Conservation (phyloP, 805 yeast genomes). For the Ogataea corticis region DNA sequence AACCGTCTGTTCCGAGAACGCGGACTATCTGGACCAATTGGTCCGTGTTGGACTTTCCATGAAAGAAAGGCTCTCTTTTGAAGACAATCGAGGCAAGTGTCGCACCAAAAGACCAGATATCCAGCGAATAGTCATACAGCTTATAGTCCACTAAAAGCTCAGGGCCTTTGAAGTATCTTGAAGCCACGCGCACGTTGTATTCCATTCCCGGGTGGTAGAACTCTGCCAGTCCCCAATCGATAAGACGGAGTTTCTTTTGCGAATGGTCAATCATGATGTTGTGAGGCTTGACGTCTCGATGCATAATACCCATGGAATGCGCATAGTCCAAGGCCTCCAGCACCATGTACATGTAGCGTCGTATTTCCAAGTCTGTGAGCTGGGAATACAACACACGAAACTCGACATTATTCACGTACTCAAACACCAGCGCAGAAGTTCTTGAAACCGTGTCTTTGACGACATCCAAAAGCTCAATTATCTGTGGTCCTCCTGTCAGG, state of each 20-base stretch:
- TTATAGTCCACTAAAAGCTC: conserved; percentile 83
- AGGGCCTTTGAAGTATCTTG: conserved; percentile 92
- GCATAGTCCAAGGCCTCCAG: conserved; percentile 84
- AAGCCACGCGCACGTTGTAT: conserved; percentile 91
- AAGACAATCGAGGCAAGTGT: conserved; percentile 89
- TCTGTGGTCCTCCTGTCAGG: conserved; percentile 81
- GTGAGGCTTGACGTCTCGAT: conserved; percentile 94
- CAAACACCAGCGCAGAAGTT: conserved; percentile 87
- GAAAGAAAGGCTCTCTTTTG: conserved; percentile 89
- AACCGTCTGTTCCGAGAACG: conserved; percentile 82
- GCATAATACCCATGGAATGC: conserved; percentile 95
- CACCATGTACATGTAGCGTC: conserved; percentile 79
- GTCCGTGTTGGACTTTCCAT: conserved; percentile 88
- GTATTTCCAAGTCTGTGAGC: conserved; percentile 71
- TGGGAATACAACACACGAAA: conserved; percentile 80
- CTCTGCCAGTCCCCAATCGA: conserved; percentile 97
- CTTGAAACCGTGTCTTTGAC: conserved; percentile 78
- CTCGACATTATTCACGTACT: conserved; percentile 79
- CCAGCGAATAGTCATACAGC: conserved; percentile 88
- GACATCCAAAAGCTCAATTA: conserved; percentile 73
- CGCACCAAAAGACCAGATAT: conserved; percentile 93
- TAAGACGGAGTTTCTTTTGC: conserved; percentile 67
- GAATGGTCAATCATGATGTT: conserved; percentile 92
- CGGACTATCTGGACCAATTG: conserved; percentile 88
- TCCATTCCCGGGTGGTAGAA: conserved; percentile 88